Base-by-base conservation (phyloP, 257 asterid genomes). In the Nicotiana benthamiana region DNA sequence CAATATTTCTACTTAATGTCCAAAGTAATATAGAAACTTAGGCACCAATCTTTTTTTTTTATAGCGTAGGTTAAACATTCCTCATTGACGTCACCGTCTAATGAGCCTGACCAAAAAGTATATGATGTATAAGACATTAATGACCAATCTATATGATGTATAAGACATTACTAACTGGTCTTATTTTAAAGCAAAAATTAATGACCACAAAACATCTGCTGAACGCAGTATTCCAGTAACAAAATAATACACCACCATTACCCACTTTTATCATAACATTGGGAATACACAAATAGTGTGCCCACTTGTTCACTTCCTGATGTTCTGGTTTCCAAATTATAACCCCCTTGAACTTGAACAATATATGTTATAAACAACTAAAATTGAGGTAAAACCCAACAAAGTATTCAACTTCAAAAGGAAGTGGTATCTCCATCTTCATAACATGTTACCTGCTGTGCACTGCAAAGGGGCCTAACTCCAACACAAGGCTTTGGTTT, bases 391-490 rank as follows among this genome's bases (percentile, higher is more conserved):
- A 66, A 79, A 79, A n/a, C 40, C 75, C 26, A 79, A 79, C 28
- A 79, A 30, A 79, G 52, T 9, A 36, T 56, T 6, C 22, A 63
- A 79, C 76, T 63, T 54, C 72, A 79, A 79, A 61, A 28, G 26
- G 28, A 26, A 32, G 63, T 2, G 13, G 82, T 32, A 46, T 46
- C 63, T 36, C 7, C 32, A 15, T 9, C 36, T 54, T n/a, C 61
- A 79, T 63, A 83, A 65, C 28, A 54, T 10, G 75, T 60, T 85
- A 94, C 98, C 94, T 94, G 97, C 75, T 91, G 98, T 52, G 97
- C 92, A 53, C 81, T 91, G 83, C 98, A 94, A 84, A 94, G 75
- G 75, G 97, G 97, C 61, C 97, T 97, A n/a, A 91, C 93, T 89
- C 96, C 98, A 62, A 86, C 89, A 40, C 96, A 84, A 28, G 96